phyloP scores from a whole-genome alignment of 2,329 filamentous ascomycete species.

The Calonectria fujianensis region DNA sequence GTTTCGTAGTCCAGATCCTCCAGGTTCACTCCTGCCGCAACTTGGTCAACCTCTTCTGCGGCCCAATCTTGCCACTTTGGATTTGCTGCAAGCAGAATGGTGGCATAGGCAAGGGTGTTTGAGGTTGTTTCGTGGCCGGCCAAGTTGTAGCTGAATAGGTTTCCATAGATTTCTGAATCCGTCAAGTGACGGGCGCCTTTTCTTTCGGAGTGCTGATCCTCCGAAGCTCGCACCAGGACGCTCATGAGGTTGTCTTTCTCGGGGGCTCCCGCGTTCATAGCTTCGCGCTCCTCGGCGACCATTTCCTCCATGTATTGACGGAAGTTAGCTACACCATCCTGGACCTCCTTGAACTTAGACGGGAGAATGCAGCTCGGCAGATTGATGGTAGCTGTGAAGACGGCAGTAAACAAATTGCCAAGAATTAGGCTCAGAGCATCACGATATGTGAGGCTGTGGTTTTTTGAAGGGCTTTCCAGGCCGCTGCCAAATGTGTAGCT shows the following conservation, averaged over 20 bases:
- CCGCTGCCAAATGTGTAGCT: constrained; percentile 46
- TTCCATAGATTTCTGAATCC: constrained; percentile 68
- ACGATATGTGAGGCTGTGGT: constrained; percentile 46
- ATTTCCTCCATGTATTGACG: constrained; percentile 48
- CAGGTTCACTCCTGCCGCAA: constrained; percentile 38
- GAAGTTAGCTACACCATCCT: constrained; percentile 46
- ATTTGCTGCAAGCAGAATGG: constrained; percentile 66
- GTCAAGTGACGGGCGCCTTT: constrained; percentile 54
- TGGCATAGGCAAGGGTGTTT: constrained; percentile 64
- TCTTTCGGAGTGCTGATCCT: constrained; percentile 32
- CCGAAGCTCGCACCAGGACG: constrained; percentile 47
- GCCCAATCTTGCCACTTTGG: constrained; percentile 68
- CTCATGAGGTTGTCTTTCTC: constrained; percentile 48
- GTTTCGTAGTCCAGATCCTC: constrained; percentile 48
- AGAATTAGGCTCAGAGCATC: constrained; percentile 45
- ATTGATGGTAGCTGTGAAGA: constrained; percentile 45
- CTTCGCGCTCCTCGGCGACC: constrained; percentile 43
- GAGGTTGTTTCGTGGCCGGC: constrained; percentile 72
- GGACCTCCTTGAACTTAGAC: constrained; percentile 44
- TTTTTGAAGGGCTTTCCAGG: constrained; percentile 34
- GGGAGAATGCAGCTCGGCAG: constrained; percentile 42
- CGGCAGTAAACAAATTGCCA: constrained; percentile 44
- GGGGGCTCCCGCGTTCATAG: constrained; percentile 37
- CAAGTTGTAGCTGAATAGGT: constrained; percentile 69
- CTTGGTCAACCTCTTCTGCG: constrained; percentile 58